phyloP scores from a whole-genome alignment of 306 rosid genomes.

The Pachyrhizus erosus region DNA sequence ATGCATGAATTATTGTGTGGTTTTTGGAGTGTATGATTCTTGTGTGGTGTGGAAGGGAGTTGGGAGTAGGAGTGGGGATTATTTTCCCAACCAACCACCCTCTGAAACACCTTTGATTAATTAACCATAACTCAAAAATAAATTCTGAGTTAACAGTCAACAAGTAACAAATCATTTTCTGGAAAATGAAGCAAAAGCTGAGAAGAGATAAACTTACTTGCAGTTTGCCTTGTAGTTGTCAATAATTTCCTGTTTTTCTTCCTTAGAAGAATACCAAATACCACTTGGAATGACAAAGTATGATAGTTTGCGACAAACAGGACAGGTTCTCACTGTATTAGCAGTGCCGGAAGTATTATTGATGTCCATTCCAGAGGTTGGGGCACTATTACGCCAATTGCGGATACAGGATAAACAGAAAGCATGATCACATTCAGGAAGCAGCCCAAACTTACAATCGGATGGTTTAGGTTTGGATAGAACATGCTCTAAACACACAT shows the following conservation, averaged over 20 bases:
- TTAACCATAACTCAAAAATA: neutral
- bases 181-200: neutral
- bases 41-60: neutral
- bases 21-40: neutral
- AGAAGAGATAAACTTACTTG: conserved; percentile 58
- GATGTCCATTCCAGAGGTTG: conserved; percentile 66
- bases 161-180: neutral
- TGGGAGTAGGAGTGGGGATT: neutral
- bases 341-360: conserved; percentile 47
- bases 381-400: conserved; percentile 91
- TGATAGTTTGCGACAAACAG: conserved; percentile 88
- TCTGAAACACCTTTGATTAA: neutral
- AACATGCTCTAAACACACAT: conserved; percentile 88
- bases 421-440: conserved; percentile 92
- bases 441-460: conserved; percentile 88
- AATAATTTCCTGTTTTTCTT: conserved; percentile 86
- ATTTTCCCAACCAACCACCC: conserved; percentile 13
- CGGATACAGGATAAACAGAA: conserved; percentile 91
- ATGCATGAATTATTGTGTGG: neutral
- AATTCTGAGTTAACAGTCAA: neutral
- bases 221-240: conserved; percentile 89
- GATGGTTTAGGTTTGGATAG: conserved; percentile 72
- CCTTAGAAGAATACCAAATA: conserved; percentile 86
- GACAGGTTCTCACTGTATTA: conserved; percentile 83
- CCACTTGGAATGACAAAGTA: conserved; percentile 92